Percentiles rank a stretch among this genome's conserved stretches.
Evolutionary conservation across 2,329 filamentous ascomycete species (phyloP).

Genomic region (Fusarium bulbicola): DNA sequence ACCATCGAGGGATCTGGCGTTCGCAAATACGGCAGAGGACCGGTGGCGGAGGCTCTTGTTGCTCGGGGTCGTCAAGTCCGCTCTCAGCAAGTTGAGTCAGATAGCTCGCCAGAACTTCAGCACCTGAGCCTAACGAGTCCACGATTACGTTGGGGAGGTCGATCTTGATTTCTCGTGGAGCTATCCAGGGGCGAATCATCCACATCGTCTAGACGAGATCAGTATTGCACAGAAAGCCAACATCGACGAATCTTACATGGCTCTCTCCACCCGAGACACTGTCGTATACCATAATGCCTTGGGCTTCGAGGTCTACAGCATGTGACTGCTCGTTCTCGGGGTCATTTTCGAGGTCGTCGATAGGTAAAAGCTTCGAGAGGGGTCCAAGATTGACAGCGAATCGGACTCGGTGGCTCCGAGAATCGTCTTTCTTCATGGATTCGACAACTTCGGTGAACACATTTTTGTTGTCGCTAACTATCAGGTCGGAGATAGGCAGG

Average conservation of each 20-base stretch:
- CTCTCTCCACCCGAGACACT: slow-evolving; percentile 85
- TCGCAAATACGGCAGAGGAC: slow-evolving; percentile 97
- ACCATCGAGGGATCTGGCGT: slow-evolving; percentile 96
- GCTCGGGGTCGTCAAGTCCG: slow-evolving; percentile 76
- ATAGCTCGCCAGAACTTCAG: slow-evolving; percentile 93
- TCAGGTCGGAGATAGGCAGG: slow-evolving; percentile 79
- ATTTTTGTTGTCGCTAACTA: slow-evolving; percentile 79
- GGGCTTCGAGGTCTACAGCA: slow-evolving; percentile 84
- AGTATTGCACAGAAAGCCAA: slow-evolving; percentile 32
- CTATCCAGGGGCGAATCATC: slow-evolving; percentile 95
- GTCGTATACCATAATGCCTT: slow-evolving; percentile 98
- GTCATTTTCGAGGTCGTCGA: slow-evolving; percentile 53
- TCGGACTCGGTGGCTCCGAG: slow-evolving; percentile 87
- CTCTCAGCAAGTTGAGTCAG: slow-evolving; percentile 88
- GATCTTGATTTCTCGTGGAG: slow-evolving; percentile 92
- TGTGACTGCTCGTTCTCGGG: slow-evolving; percentile 50
- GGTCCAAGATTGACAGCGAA: slow-evolving; percentile 78
- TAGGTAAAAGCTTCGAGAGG: slow-evolving; percentile 68
- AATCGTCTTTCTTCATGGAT: slow-evolving; percentile 91
- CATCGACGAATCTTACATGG: slow-evolving; percentile 72
- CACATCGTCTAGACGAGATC: slow-evolving; percentile 83
- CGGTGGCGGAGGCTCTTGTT: slow-evolving; percentile 84
- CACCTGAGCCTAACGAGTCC: slow-evolving; percentile 91
- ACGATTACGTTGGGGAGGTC: slow-evolving; percentile 90
- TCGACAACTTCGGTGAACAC: slow-evolving; percentile 87